Base-by-base conservation (phyloP, 2,329 filamentous ascomycete genomes). In the Pestalotiopsis sp. region DNA sequence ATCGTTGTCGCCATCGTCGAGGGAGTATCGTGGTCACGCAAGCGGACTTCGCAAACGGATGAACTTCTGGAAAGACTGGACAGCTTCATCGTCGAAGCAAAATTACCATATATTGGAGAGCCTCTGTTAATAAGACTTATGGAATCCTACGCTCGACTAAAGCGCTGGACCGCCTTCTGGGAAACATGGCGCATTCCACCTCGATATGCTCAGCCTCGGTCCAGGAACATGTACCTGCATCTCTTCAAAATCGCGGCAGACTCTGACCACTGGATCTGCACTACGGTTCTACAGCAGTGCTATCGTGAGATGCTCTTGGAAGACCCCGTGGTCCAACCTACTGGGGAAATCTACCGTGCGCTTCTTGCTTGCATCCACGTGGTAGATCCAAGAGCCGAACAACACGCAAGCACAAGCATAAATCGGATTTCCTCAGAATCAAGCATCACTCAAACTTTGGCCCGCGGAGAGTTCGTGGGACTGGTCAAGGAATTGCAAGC, bases 271-370 rank as follows among this genome's bases (percentile, higher is more conserved):
- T 72, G 67, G 61, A 76, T 80, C 69, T 89, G 82, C 75, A 82
- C 77, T 65, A 81, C 81, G 68, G 84, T 80, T 24, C 78, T 87
- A 69, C 83, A 82, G n/a, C 83, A 80, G 69, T 86, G 85, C 74
- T 81, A 87, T n/a, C 81, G 83, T 2, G 88, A 90, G 73, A 90
- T 92, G 86, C 70, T 81, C 20, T 76, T 78, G 60, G 89, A 92
- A 74, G 69, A 81, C 0, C 84, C 85, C 1, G 78, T 80, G 0
- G 81, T 92, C 17, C 65, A 70, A 26, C 78, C 85, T 0, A 70
- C 79, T 9, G 83, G 81, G 1, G 68, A 75, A 1, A 71, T 92
- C 4, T 82, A 82, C 61, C 68, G 78, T 1, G 78, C 84, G 1
- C 72, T 91, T n/a, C 81, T 84, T 73, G 77, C 79, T 0, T 91